Base-by-base conservation (phyloP, 2,329 filamentous ascomycete species). In the Myriangium duriaei region DNA sequence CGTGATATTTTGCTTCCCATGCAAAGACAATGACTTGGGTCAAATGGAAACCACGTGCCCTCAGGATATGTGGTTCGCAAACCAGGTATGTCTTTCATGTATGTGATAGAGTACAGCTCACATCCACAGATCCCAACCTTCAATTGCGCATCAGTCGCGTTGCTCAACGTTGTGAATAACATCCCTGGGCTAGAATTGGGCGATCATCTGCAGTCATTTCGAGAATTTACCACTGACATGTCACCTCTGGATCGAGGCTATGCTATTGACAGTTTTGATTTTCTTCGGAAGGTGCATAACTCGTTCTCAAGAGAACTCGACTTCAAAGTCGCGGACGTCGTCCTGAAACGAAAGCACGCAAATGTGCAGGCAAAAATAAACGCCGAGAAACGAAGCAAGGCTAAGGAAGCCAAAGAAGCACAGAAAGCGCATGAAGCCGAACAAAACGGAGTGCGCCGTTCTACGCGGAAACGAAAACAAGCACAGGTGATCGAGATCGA, bases 111-210 rank as follows among this genome's bases (percentile, higher is more conserved):
- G n/a, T n/a, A n/a, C n/a, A n/a, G n/a, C n/a, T n/a, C 9, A 44
- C 29, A 41, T 6, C 14, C 2, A 24, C 30, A 88, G 79, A 85
- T 82, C 1, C 79, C 76, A 0, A 70, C 74, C 39, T 93, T 93
- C 57, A 80, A 85, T 16, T 98, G 91, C 59, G 91, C 85, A 13
- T 91, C 84, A n/a, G 75, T 95, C 32, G 86, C 91, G 3, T 67
- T 96, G 47, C 71, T 95, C 49, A 96, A 96, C 51, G 93, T 95
- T 43, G 65, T 94, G 52, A 92, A 94, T 73, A 96, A 96, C 53
- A 69, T 77, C 15, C 63, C 73, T 0, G 66, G 64, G 0, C 59
- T 85, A 3, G 61, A 75, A 9, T 68, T 95, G 4, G 85, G 86
- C 3, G 61, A 73, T n/a, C 67, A 78, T 42, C 68, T 96, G 1